phyloP scores from a whole-genome alignment of 106 monocot species.

The Dioscorea zingiberensis region DNA sequence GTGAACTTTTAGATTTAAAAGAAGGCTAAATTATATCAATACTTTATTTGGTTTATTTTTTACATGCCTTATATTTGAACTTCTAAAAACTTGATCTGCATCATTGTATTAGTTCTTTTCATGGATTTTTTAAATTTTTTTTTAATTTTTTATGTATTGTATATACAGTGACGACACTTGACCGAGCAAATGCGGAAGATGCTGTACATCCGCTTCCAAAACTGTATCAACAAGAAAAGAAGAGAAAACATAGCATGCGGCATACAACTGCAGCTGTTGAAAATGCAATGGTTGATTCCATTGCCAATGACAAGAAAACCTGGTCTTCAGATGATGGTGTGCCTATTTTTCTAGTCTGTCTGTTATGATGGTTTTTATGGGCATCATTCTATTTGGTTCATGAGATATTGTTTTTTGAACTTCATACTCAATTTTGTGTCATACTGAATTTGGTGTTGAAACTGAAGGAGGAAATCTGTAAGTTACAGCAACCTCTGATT shows the following conservation, averaged over 20 bases:
- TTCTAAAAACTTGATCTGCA: too few relatives aligned
- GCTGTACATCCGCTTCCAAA: slow-evolving; percentile 71
- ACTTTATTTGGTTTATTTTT: not conserved
- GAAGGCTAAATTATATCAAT: not conserved
- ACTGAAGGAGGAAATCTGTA: not conserved
- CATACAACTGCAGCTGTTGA: slow-evolving; percentile 13
- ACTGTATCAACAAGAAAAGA: slow-evolving; percentile 62
- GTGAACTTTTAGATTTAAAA: not conserved
- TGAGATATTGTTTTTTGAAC: not conserved
- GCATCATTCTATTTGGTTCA: not conserved
- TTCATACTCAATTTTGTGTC: not conserved
- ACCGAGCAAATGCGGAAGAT: slow-evolving; percentile 97
- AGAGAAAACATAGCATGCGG: slow-evolving; percentile 61
- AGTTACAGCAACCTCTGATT: not conserved
- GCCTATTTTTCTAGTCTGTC: not conserved
- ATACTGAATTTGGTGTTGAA: not conserved
- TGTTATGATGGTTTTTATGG: not conserved
- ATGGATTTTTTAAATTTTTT: not conserved
- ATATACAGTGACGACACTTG: slow-evolving; percentile 59
- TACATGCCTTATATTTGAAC: not conserved
- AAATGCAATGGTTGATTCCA: slow-evolving; percentile 11
- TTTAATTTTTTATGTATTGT: not conserved
- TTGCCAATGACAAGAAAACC: slow-evolving; percentile 8
- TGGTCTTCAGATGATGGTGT: slow-evolving; percentile 25
- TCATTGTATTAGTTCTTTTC: not conserved